Base-by-base conservation (phyloP, 2,329 filamentous ascomycete genomes). In the Penicillium sp. region DNA sequence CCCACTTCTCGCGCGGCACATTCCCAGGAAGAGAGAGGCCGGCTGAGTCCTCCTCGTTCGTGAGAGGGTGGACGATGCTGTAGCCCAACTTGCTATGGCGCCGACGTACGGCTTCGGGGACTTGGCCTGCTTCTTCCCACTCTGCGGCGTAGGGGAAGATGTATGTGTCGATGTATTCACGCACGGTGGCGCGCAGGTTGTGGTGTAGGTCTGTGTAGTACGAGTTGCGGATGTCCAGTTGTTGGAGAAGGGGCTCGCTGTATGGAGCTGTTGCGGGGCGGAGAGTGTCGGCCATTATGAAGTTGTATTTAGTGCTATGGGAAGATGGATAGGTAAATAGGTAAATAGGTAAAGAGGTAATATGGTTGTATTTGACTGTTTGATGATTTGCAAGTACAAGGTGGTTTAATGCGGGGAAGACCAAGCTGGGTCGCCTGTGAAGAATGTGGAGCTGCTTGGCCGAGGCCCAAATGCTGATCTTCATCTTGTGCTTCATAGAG, bases 141-240 rank as follows among this genome's bases (percentile, higher is more conserved):
- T 87, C 83, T 33, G 85, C 78, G 4, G 82, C 81, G 60, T 81
- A 77, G 0, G 85, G 85, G 2, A 82, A 73, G 44, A 89, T 77
- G 38, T 85, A 73, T 2, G 79, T 76, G 57, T 88, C 81, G 47
- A 88, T 75, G 59, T 88, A 88, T 25, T 77, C 67, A 39, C 87
- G 81, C 0, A 88, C 74, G 5, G 75, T 77, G 38, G 82, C 76
- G 50, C 84, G 83, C 2, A 89, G 77, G n/a, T 72, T 74, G 33
- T 81, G 79, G 67, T 89, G 87, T 2, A 82, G 82, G 15, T 81
- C 77, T 29, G 80, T 86, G 76, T 89, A 89, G 73, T 88, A 87
- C 0, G 85, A 74, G 41, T 71, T 73, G 29, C 62, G 57, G 41
- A 71, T 56, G 48, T 71, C 68, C 50, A 72, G 84, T 48, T 81